Percentiles rank a stretch among this genome's conserved stretches.
Evolutionary conservation across 78 protist species (phyloP).

Genomic region (Cavenderia fasciculata): DNA sequence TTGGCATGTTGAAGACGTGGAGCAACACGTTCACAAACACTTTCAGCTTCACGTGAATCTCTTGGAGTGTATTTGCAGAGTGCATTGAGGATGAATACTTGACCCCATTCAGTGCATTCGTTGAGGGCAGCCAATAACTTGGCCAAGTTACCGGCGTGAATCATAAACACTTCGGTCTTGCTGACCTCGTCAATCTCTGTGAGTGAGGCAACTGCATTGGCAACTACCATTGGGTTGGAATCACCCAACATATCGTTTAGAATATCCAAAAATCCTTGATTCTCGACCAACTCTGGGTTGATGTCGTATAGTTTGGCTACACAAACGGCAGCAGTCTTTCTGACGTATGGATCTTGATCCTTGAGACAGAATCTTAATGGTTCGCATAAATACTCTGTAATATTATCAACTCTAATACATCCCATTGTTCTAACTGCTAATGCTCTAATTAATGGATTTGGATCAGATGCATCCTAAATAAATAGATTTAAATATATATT

Average conservation of each 20-base stretch:
- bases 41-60: constrained; percentile 91
- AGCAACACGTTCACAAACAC: constrained; percentile 95
- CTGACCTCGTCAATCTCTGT: constrained; percentile 92
- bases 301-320: constrained; percentile 98
- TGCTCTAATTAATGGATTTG: constrained; percentile 98
- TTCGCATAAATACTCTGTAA: constrained; percentile 95
- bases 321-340: constrained; percentile 99
- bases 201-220: constrained; percentile 98
- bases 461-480: constrained; percentile 92
- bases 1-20: constrained; percentile 98
- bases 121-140: constrained; percentile 95
- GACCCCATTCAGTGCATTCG: constrained; percentile 99
- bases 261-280: constrained; percentile 95
- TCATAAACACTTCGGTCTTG: constrained; percentile 62
- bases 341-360: constrained; percentile 98
- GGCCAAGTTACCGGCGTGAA: constrained; percentile 72
- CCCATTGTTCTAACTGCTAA: constrained; percentile 99
- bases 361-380: constrained; percentile 93
- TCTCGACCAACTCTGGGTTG: constrained; percentile 91
- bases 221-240: constrained; percentile 98
- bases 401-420: constrained; percentile 96
- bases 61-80: constrained; percentile 88
- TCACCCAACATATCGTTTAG: constrained; percentile 94
- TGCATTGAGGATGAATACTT: constrained; percentile 97
- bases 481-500: not conserved